Conservation (phyloP, 148 eudicot genomes). For the Chenopodium formosanum region DNA sequence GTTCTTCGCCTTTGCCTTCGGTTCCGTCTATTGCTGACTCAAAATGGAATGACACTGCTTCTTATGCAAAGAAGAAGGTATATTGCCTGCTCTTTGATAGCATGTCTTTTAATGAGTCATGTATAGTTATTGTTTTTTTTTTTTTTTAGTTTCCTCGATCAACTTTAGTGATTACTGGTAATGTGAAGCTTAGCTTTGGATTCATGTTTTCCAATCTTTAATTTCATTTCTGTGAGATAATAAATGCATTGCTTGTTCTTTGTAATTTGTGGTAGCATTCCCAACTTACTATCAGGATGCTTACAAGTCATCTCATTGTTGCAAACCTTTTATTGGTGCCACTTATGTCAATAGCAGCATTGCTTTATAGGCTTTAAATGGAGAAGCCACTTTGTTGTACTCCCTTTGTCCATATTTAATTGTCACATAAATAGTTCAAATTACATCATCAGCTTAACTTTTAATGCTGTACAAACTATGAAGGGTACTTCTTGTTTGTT, state of each 20-base stretch:
- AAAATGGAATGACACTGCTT: constrained; percentile 76
- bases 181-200: constrained; percentile 1
- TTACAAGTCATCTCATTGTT: constrained; percentile 8
- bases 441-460: not conserved
- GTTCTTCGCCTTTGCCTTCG: constrained; percentile 45
- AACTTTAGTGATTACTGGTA: constrained; percentile 7
- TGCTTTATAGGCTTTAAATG: not conserved
- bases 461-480: too few relatives aligned
- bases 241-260: not conserved
- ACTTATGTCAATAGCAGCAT: not conserved
- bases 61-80: constrained; percentile 80
- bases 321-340: not conserved
- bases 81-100: constrained; percentile 15
- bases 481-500: not conserved
- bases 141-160: not conserved
- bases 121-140: not conserved
- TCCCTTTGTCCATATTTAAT: not conserved
- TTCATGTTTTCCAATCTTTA: not conserved
- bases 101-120: not conserved
- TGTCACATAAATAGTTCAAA: not conserved
- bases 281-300: not conserved
- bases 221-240: not conserved
- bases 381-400: not conserved
- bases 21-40: constrained; percentile 45
- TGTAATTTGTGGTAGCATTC: not conserved